Evolutionary conservation across 129 eudicot genomes (phyloP).

Genomic region (Heracleum sosnowskyi): DNA sequence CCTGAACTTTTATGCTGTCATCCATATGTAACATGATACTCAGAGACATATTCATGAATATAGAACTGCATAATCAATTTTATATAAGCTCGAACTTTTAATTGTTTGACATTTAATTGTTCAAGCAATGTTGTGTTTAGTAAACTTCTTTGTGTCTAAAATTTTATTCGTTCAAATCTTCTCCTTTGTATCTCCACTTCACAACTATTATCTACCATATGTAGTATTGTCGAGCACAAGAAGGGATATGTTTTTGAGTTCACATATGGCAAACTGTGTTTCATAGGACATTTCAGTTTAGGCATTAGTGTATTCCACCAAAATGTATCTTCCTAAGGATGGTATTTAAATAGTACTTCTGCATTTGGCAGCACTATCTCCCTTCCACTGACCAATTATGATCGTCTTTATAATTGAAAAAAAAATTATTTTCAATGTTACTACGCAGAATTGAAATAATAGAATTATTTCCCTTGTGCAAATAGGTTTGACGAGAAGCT

Average conservation of each 20-base stretch:
- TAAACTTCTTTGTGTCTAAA: too few species aligned
- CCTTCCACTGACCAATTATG: neutral
- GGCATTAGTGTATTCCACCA: neutral
- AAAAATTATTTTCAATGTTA: neutral
- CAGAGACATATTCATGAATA: neutral
- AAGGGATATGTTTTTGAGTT: too few species aligned
- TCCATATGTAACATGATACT: neutral
- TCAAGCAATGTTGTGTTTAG: too few species aligned
- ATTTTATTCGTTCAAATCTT: too few species aligned
- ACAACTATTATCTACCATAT: too few species aligned
- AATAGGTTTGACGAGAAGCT: slow-evolving; percentile 73
- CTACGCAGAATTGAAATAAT: neutral
- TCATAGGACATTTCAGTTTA: neutral
- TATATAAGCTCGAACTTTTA: too few species aligned
- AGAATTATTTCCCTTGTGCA: slow-evolving; percentile 11
- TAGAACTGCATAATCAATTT: neutral
- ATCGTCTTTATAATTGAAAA: neutral
- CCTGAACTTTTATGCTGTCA: neutral
- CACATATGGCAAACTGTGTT: neutral
- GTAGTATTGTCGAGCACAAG: too few species aligned
- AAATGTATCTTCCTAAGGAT: neutral
- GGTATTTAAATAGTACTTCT: neutral
- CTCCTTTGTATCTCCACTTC: too few species aligned
- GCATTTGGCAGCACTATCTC: neutral
- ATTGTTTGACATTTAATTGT: too few species aligned